phyloP scores from a whole-genome alignment of 2,329 filamentous ascomycete genomes.

The Neonectria punicea region DNA sequence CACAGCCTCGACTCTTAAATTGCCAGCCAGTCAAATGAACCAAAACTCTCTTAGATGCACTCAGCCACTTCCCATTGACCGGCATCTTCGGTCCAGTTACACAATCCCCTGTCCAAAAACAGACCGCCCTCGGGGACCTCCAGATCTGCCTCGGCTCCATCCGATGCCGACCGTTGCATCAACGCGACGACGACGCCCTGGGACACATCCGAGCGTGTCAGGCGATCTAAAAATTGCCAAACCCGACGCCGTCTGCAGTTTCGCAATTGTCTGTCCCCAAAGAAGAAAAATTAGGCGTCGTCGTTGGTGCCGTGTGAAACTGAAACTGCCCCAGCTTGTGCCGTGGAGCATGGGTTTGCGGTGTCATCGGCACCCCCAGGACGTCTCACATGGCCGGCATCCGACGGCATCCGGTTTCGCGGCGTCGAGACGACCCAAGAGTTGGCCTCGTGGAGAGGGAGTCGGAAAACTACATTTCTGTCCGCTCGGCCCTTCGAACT shows the following conservation, averaged over 20 bases:
- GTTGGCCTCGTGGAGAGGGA: not conserved
- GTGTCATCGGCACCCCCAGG: slow-evolving; percentile 30
- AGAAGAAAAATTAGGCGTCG: not conserved
- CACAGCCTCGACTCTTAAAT: not conserved
- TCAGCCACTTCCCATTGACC: not conserved
- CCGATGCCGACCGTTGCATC: not conserved
- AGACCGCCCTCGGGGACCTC: not conserved
- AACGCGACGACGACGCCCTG: not conserved
- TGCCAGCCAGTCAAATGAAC: not conserved
- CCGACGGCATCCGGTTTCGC: slow-evolving; percentile 39
- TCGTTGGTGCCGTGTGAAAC: slow-evolving; percentile 11
- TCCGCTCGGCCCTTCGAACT: not conserved
- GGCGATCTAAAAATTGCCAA: not conserved
- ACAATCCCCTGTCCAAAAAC: not conserved
- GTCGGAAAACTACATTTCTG: not conserved
- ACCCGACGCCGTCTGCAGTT: no score
- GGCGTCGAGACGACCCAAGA: slow-evolving; percentile 1
- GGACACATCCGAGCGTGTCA: not conserved
- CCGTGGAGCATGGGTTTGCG: not conserved
- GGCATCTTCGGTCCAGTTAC: not conserved
- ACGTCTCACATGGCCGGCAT: slow-evolving; percentile 38
- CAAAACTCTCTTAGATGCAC: not conserved
- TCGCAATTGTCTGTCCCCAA: not conserved
- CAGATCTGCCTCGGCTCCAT: not conserved
- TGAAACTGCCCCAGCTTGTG: slow-evolving; percentile 8